Base-by-base conservation (phyloP, 371 early-diverging fungal genomes). In the Mortierella sp. region DNA sequence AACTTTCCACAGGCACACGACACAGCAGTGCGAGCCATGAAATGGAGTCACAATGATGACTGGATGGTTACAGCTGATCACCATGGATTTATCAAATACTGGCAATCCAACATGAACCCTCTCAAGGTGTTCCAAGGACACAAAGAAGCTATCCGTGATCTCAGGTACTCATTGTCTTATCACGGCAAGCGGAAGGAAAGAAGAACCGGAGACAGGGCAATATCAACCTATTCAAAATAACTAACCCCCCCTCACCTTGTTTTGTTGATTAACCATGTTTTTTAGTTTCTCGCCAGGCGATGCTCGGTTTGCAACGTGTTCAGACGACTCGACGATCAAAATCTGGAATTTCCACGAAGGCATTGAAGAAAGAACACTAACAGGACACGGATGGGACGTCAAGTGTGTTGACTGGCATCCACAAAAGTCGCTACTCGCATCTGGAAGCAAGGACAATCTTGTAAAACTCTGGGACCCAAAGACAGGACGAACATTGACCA, bases 401-500 rank as follows among this genome's bases (percentile, higher is more conserved):
- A 94, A 97, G 76, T 94, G 95, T 67, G 90, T 98, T 2, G 98
- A 99, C 74, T 99, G 99, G 99, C 99, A 99, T 81, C 97, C 98
- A 16, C 90, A 88, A 71, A 92, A 97, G 72, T 93, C 95, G 0
- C 81, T 99, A 47, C 83, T 99, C 2, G 99, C 99, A 9, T 97
- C 98, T 23, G 99, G 99, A 52, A 93, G 96, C 61, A 99, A 99
- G 79, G 99, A 99, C 82, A 97, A 98, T 70, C 82, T 97, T 21
- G 92, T 98, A 19, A 99, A 99, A 67, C 82, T 99, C 26, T 99
- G 99, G 99, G 99, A 99, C 82, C 99, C 99, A 3, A 93, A 97
- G 72, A 86, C 93, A 14, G 94, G 93, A 26, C 91, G 93, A 64
- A 88, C 89, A 38, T 80, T 99, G 21, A 92, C 93, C 0, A 98